Evolutionary conservation across 1,284 basidiomycete genomes (phyloP), one percentile per base, ranked within the genome.

Genomic region (Austroboletus novae-zelandiae): DNA sequence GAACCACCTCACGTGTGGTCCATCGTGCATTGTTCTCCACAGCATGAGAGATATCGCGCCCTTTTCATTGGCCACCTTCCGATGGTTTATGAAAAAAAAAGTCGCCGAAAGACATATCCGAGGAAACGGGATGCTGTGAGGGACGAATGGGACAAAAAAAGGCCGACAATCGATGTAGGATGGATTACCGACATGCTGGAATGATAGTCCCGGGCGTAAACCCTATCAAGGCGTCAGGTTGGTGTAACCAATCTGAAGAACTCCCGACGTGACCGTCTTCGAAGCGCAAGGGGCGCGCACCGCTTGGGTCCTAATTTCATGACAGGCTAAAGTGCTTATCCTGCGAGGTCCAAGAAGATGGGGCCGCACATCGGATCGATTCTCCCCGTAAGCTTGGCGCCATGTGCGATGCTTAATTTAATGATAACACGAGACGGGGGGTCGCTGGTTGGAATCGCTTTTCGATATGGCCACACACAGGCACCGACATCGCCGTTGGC

Each of bases 131-230:
- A 37, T 36, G 8, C 14, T 35, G 14, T 9, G 34, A 35, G 11
- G n/a, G 34, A 17, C 4, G 13, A 35, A 35, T 14, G 14, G 17
- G n/a, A n/a, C 13, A 15, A 35, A 15, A 35, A 35, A 13, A 35
- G 31, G 6, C 18, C 30, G 48, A 51, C 41, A 9, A 30, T 42
- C 36, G 49, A 41, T 43, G 30, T 6, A 23, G 29, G 29, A 41
- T 18, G 20, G 18, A 36, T 52, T 43, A 31, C 54, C 40, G 50
- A 41, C 39, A 46, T 14, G 8, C 23, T 40, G 40, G 27, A 13
- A 14, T 34, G 8, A 8, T 40, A 9, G 32, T 44, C 45, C 36
- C 61, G 59, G 54, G 49, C 59, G 50, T 51, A 42, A 48, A 32
- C 47, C 37, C 35, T 48, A 52, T 58, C 47, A 45, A 36, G 18